phyloP scores from a whole-genome alignment of 1,284 basidiomycete species.

The Coniferiporia weirii region DNA sequence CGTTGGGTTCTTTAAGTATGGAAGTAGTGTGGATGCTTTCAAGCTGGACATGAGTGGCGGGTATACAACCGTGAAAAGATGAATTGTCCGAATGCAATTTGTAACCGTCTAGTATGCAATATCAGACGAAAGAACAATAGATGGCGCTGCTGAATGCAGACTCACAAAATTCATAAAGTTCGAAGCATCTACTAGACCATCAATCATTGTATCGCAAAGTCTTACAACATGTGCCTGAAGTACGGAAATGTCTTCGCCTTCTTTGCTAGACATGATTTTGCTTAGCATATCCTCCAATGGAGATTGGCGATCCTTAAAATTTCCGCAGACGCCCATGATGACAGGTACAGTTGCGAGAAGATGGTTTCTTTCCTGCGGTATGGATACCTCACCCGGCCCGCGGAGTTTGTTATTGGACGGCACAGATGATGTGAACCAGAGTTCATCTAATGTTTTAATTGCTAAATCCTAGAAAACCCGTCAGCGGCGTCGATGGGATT shows the following conservation, averaged over 20 bases:
- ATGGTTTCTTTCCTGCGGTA: conserved; percentile 35
- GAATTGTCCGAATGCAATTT: conserved; percentile 80
- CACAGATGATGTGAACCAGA: conserved; percentile 68
- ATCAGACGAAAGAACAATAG: conserved; percentile 4
- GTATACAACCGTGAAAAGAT: conserved; percentile 75
- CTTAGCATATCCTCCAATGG: conserved; percentile 82
- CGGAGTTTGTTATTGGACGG: conserved; percentile 33
- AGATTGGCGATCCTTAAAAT: conserved; percentile 78
- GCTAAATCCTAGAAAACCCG: conserved; percentile 67
- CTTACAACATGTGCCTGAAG: conserved; percentile 65
- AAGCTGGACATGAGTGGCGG: conserved; percentile 76
- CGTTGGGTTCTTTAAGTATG: conserved; percentile 79
- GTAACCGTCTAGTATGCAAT: conserved; percentile 54
- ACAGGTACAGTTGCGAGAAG: conserved; percentile 63
- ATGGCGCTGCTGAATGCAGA: conserved; percentile 16
- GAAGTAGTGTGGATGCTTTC: conserved; percentile 77
- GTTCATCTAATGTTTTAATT: conserved; percentile 79
- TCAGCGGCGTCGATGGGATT: neutral
- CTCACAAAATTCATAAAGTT: conserved; percentile 73
- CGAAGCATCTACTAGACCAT: conserved; percentile 81
- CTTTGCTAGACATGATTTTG: conserved; percentile 66
- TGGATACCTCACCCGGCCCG: conserved; percentile 25
- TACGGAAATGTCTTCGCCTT: conserved; percentile 41
- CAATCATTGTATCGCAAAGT: conserved; percentile 81
- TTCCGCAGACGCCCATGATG: conserved; percentile 80